Base-by-base conservation (phyloP, 2,329 filamentous ascomycete genomes). In the Ceratocystis alfenasii region DNA sequence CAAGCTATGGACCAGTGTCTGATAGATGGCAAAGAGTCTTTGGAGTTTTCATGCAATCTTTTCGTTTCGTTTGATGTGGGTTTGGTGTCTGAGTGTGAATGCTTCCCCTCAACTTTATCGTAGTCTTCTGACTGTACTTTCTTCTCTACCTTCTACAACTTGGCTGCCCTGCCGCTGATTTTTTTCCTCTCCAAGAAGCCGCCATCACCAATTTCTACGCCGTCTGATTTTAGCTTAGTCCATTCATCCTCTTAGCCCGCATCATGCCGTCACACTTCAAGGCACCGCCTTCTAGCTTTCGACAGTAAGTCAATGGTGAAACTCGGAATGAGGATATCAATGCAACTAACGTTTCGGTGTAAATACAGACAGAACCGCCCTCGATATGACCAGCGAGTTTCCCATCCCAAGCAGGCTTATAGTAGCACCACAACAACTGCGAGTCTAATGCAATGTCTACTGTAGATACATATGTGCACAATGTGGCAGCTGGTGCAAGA, bases 401-500 rank as follows among this genome's bases (percentile, higher is more conserved):
- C 53, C 53, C 28, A 8, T 1, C 28, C 20, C 17, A 7, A 33
- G 7, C 15, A 8, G 15, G 15, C 55, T n/a, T 7, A 10, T 8
- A n/a, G 55, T 30, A 59, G 30, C 48, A 28, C 22, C 20, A 20
- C 48, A 10, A 28, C 10, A 25, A 53, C 22, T n/a, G 12, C 12
- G 12, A 36, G 17, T 30, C 55, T 59, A 59, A 59, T 17, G 8
- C 8, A 15, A 8, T n/a, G n/a, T 33, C 12, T 59, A 15, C 28
- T 20, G 28, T 20, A 59, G 55, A 30, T 59, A 59, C 28, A 59
- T 59, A 10, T 77, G 75, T 70, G 72, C 73, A 36, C 68, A 72
- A 20, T 75, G 75, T 2, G 70, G 71, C n/a, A 75, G 77, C 65
- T 76, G 72, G 74, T 74, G 74, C 61, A 64, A 71, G 0, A 63